Evolutionary conservation across 129 eudicot species (phyloP).

Genomic region (carrot (Daucus carota)): DH1_v3.0 NC_030384.2:42214501-42215000

Average conservation of each 20-base stretch:
- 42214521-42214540: too few relatives aligned
- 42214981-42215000: slow-evolving; percentile 50
- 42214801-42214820: slow-evolving; percentile 31
- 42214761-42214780: slow-evolving; percentile 34
- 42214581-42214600: background rate
- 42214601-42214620: background rate
- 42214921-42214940: slow-evolving; percentile 63
- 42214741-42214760: slow-evolving; percentile 46
- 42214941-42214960: slow-evolving; percentile 53
- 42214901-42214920: slow-evolving; percentile 45
- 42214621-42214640: background rate
- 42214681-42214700: background rate
- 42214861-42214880: slow-evolving; percentile 39
- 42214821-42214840: slow-evolving; percentile 40
- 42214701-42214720: slow-evolving; percentile 19
- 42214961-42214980: slow-evolving; percentile 52
- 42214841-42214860: slow-evolving; percentile 28
- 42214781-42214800: slow-evolving; percentile 50
- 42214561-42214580: background rate
- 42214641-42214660: background rate
- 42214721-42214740: slow-evolving; percentile 46
- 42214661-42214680: background rate
- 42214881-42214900: slow-evolving; percentile 36
- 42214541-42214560: too few relatives aligned
- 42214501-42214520: too few relatives aligned